Conservation (phyloP, 2,329 filamentous ascomycete species). For the Scleromitrula shiraiana region DNA sequence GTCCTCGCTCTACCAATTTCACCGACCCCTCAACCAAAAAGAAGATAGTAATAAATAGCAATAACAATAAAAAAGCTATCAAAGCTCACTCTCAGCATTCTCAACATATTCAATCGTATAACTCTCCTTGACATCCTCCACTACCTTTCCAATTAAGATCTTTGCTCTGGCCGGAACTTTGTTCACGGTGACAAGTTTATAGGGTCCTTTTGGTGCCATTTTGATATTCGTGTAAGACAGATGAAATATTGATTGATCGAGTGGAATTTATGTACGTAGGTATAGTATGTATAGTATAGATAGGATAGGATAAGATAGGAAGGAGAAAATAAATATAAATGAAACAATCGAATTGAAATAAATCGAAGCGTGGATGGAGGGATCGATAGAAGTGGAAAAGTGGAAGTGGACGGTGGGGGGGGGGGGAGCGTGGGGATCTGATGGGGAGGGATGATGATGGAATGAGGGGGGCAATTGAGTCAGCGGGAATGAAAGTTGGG, state of each 20-base stretch:
- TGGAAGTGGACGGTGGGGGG: background rate
- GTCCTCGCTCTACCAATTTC: too few species aligned
- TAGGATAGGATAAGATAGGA: too few species aligned
- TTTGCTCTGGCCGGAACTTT: constrained; percentile 58
- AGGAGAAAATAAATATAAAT: background rate
- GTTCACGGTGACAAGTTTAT: constrained; percentile 59
- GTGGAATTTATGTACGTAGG: too few species aligned
- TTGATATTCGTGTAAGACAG: background rate
- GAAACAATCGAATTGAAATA: too few species aligned
- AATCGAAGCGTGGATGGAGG: too few species aligned
- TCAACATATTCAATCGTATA: constrained; percentile 56
- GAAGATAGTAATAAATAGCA: too few species aligned
- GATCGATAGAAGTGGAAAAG: background rate
- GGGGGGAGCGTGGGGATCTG: background rate
- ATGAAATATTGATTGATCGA: too few species aligned
- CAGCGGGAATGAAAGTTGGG: background rate
- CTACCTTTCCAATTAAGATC: constrained; percentile 51
- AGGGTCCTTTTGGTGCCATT: constrained; percentile 44
- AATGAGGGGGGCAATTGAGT: constrained; percentile 2
- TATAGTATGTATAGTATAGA: too few species aligned
- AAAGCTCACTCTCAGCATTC: constrained; percentile 50
- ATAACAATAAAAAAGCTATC: background rate
- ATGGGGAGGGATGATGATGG: constrained; percentile 1
- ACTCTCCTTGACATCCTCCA: constrained; percentile 51
- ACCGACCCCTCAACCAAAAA: too few species aligned